phyloP scores from a whole-genome alignment of 2,329 filamentous ascomycete genomes.

The Thermoascus crustaceus region DNA sequence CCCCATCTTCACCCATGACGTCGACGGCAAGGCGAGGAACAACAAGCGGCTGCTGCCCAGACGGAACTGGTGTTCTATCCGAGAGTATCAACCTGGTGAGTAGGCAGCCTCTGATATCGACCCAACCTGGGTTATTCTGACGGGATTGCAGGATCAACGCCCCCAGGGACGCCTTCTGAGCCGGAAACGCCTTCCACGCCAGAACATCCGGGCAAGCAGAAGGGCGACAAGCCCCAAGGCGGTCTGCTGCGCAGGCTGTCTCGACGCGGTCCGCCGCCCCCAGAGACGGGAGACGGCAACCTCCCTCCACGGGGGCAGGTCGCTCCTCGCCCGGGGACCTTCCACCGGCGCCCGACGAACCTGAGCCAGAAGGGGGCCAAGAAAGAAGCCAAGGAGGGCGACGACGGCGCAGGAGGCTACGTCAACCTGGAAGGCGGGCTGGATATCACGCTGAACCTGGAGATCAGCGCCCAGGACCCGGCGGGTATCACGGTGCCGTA shows the following conservation, averaged over 20 bases:
- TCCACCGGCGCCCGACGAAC: conserved; percentile 64
- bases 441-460: conserved; percentile 81
- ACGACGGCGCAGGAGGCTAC: conserved; percentile 44
- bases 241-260: conserved; percentile 41
- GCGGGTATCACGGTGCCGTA: conserved; percentile 84
- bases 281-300: conserved; percentile 25
- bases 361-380: conserved; percentile 55
- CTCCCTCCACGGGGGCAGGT: conserved; percentile 19
- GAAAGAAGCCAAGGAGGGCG: conserved; percentile 46
- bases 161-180: conserved; percentile 56
- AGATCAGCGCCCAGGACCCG: conserved; percentile 78
- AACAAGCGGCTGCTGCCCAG: conserved; percentile 84
- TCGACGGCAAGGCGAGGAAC: conserved; percentile 81
- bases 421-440: conserved; percentile 76
- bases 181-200: conserved; percentile 40
- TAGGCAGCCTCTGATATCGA: too few relatives aligned
- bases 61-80: conserved; percentile 92
- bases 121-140: conserved; percentile 4
- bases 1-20: conserved; percentile 79
- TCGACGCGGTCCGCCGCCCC: conserved; percentile 32
- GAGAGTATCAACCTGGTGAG: conserved; percentile 68
- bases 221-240: conserved; percentile 44
- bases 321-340: conserved; percentile 38
- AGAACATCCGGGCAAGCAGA: conserved; percentile 33
- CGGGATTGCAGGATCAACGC: conserved; percentile 62